Evolutionary conservation across 2,329 filamentous ascomycete genomes (phyloP).

Genomic region (Periglandula ipomoeae): DNA sequence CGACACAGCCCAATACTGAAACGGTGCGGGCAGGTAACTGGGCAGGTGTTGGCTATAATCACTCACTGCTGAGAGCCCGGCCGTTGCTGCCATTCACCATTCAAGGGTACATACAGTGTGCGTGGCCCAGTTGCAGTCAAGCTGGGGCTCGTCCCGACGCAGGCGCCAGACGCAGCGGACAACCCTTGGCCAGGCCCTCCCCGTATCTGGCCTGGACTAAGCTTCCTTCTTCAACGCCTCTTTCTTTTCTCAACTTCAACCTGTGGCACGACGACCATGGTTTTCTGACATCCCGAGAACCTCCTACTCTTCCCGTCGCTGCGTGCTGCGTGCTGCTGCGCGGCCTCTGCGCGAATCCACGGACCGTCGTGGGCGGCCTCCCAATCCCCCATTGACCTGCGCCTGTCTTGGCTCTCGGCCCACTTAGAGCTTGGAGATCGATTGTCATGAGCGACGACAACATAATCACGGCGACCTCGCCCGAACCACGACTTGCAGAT

Average conservation of each 20-base stretch:
- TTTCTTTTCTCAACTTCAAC: background rate
- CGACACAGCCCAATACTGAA: background rate
- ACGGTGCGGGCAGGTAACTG: too few species aligned
- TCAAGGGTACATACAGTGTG: too few species aligned
- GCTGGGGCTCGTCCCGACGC: too few species aligned
- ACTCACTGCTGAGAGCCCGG: too few species aligned
- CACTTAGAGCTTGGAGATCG: background rate
- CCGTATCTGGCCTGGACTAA: background rate
- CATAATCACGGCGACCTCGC: background rate
- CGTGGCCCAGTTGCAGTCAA: too few species aligned
- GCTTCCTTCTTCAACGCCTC: background rate
- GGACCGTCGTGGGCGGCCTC: background rate
- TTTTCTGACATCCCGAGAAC: background rate
- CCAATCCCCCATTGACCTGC: background rate
- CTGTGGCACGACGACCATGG: background rate
- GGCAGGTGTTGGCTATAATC: background rate
- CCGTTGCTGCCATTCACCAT: too few species aligned
- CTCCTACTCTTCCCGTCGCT: background rate
- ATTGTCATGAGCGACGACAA: conserved; percentile 3
- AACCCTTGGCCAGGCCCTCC: too few species aligned
- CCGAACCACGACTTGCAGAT: background rate
- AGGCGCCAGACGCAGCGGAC: too few species aligned
- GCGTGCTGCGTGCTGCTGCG: background rate
- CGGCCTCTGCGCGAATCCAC: background rate
- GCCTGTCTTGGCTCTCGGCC: background rate